Conservation (phyloP, 148 eudicot genomes). For the Spergularia bocconei region DNA sequence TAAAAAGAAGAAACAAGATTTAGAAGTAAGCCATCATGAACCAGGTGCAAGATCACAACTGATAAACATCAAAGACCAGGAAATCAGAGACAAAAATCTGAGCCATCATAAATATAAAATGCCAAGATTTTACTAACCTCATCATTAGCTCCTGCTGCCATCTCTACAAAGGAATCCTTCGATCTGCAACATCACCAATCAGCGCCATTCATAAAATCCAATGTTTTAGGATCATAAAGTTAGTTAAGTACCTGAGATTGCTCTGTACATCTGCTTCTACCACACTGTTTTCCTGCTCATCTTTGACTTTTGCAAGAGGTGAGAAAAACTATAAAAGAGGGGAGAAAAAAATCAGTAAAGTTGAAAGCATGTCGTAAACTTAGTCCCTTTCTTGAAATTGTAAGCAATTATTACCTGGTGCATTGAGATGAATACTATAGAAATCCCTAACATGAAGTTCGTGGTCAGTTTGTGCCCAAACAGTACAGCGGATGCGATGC, state of each 20-base stretch:
- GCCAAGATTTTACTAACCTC: conserved; percentile 43
- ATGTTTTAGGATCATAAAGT: not conserved
- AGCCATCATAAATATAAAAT: not conserved
- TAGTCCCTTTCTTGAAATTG: not conserved
- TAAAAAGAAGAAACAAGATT: not conserved
- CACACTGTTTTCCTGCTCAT: conserved; percentile 58
- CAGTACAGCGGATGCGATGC: conserved; percentile 86
- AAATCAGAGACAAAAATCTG: not conserved
- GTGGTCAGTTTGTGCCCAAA: conserved; percentile 91
- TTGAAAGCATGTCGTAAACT: conserved; percentile 1
- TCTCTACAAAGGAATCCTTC: conserved; percentile 55
- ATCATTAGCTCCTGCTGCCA: conserved; percentile 90
- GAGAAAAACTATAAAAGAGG: conserved; percentile 75
- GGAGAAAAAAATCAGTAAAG: conserved; percentile 28
- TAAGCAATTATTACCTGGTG: conserved; percentile 68
- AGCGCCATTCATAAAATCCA: conserved; percentile 12
- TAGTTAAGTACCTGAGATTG: conserved; percentile 45
- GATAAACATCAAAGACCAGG: not conserved
- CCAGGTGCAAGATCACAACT: not conserved
- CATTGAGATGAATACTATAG: conserved; percentile 98
- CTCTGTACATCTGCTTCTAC: conserved; percentile 47
- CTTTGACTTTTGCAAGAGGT: conserved; percentile 82
- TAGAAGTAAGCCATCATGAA: conserved; percentile 9
- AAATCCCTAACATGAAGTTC: conserved; percentile 86
- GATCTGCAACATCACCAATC: conserved; percentile 39